These are phyloP conservation scores for Amanita polypyramis DNA, from an alignment of 768 basidiomycete species.

Conservation along the genomic window DNA sequence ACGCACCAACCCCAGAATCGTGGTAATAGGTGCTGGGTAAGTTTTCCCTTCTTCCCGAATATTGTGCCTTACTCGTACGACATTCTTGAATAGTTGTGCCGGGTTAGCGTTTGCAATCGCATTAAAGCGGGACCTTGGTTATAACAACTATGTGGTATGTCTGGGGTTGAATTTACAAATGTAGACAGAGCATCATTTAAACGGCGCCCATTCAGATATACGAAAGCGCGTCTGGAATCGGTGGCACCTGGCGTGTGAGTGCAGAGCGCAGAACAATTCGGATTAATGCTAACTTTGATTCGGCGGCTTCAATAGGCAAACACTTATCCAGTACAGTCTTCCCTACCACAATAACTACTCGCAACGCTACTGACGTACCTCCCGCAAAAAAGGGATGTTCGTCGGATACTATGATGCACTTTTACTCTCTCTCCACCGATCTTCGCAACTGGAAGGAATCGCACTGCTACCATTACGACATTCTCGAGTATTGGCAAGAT, in stretches of 20 bases:
- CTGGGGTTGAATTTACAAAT: not conserved
- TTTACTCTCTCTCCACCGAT: conserved; percentile 31
- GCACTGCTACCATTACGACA: conserved; percentile 30
- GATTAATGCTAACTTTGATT: not conserved
- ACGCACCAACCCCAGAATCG: not conserved
- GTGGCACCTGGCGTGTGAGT: conserved; percentile 24
- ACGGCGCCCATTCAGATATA: conserved; percentile 19
- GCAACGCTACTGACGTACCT: not conserved
- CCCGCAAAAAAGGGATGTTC: conserved; percentile 33
- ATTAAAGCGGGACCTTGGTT: conserved; percentile 19
- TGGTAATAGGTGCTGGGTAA: conserved; percentile 9
- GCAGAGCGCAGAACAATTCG: not conserved
- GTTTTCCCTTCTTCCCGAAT: not conserved
- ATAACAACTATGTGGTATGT: conserved; percentile 20
- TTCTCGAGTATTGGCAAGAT: conserved; percentile 27
- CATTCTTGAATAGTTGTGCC: conserved; percentile 12
- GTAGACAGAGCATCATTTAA: not conserved
- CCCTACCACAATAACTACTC: not conserved
- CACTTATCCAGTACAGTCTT: conserved; percentile 18
- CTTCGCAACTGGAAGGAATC: conserved; percentile 29
- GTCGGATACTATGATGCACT: conserved; percentile 26
- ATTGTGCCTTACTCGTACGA: not conserved
- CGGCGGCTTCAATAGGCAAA: conserved; percentile 15
- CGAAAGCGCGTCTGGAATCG: conserved; percentile 17
- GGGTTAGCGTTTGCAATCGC: conserved; percentile 21